Percentiles rank a stretch among this genome's conserved stretches.
Evolutionary conservation across 768 basidiomycete genomes (phyloP).

Genomic region (Mycena indigotica): DNA sequence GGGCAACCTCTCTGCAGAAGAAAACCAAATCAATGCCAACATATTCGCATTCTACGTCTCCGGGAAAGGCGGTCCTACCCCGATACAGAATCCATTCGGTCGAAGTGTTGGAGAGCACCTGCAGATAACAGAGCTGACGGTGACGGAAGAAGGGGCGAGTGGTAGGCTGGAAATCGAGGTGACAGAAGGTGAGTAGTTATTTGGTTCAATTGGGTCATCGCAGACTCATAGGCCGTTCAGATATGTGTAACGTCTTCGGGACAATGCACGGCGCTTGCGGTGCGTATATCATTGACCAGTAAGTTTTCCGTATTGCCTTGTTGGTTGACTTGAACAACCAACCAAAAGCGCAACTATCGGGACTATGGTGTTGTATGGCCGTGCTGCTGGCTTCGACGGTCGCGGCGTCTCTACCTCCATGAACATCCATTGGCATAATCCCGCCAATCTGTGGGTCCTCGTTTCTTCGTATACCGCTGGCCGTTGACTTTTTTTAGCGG

Average conservation of each 20-base stretch:
- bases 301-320: background rate
- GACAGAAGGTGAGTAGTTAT: conserved; percentile 38
- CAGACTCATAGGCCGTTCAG: too few relatives aligned
- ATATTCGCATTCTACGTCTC: background rate
- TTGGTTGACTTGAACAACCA: background rate
- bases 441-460: conserved; percentile 7
- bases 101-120: background rate
- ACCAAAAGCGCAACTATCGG: conserved; percentile 2
- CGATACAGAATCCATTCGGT: background rate
- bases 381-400: conserved; percentile 14
- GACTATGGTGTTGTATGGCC: conserved; percentile 9
- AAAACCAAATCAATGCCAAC: background rate
- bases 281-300: conserved; percentile 17
- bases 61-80: background rate
- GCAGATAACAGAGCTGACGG: background rate
- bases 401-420: conserved; percentile 12
- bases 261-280: conserved; percentile 21
- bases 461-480: background rate
- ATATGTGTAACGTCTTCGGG: conserved; percentile 25
- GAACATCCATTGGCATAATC: conserved; percentile 20
- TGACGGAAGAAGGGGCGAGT: conserved; percentile 29
- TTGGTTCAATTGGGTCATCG: too few relatives aligned
- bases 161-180: conserved; percentile 44
- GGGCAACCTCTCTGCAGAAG: background rate
- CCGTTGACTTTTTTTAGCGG: background rate